A percentile compares a stretch with the other conserved stretches of the same genome.
Evolutionary conservation across 2,329 filamentous ascomycete species (phyloP).

Genomic region (Falciphora oryzae): DNA sequence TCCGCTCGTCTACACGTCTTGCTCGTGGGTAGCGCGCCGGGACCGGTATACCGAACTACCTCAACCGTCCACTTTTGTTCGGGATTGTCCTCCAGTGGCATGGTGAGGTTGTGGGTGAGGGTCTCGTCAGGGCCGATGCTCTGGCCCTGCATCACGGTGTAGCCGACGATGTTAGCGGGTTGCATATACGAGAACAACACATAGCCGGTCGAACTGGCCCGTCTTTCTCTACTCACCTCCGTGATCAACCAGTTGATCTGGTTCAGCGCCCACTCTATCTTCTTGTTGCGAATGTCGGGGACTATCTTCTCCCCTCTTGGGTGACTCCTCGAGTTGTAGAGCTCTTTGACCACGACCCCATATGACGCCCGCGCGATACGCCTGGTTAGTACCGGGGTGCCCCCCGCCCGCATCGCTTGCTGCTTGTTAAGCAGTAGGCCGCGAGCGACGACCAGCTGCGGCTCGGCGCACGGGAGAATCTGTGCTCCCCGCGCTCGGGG

Average conservation of each 20-base stretch:
- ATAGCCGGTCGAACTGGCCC: no score
- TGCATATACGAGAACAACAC: no score
- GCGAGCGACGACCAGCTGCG: conserved; percentile 49
- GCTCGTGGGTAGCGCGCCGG: conserved; percentile 25
- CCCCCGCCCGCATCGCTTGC: conserved; percentile 34
- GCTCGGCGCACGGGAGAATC: conserved; percentile 42
- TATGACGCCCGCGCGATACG: conserved; percentile 38
- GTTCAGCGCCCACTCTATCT: conserved; percentile 28
- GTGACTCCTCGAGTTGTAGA: conserved; percentile 31
- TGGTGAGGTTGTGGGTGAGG: conserved; percentile 1
- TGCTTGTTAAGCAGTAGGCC: conserved; percentile 45
- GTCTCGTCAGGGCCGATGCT: no score
- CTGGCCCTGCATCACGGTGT: no score
- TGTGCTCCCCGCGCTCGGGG: conserved; percentile 11
- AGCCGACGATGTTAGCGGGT: no score
- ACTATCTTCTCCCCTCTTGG: conserved; percentile 23
- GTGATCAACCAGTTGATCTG: neutral
- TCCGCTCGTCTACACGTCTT: conserved; percentile 27
- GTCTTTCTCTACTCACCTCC: neutral
- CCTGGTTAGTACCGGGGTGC: conserved; percentile 35
- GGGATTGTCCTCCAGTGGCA: conserved; percentile 33
- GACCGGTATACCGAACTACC: no score
- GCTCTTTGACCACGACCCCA: conserved; percentile 31
- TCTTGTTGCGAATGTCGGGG: conserved; percentile 15
- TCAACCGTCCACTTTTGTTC: conserved; percentile 21